Evolutionary conservation across 257 asterid species (phyloP).

Genomic region (Capsicum rhomboideum): DNA sequence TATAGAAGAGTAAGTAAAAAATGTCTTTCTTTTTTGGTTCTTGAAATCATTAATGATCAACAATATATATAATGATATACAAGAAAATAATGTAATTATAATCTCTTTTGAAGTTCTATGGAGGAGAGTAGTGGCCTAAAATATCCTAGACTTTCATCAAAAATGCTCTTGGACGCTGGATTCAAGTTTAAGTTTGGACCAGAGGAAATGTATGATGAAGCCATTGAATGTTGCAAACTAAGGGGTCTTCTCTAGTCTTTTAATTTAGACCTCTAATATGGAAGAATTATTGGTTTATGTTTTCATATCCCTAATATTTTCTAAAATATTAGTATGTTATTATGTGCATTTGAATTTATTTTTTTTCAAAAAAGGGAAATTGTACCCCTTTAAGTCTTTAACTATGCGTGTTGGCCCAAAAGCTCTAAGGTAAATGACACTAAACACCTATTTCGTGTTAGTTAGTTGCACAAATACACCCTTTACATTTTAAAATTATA

Average conservation of each 20-base stretch:
- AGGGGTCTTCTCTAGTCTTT: constrained; percentile 23
- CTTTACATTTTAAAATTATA: too few relatives aligned
- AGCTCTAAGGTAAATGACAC: neutral
- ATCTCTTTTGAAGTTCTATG: constrained; percentile 5
- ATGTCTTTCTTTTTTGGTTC: too few relatives aligned
- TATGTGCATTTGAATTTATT: neutral
- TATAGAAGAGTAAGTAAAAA: constrained; percentile 28
- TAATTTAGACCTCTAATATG: neutral
- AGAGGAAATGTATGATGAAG: constrained; percentile 45
- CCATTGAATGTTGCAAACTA: constrained; percentile 36
- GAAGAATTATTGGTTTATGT: too few relatives aligned
- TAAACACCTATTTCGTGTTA: neutral
- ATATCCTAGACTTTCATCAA: constrained; percentile 12
- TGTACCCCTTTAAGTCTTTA: too few relatives aligned
- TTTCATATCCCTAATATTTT: too few relatives aligned
- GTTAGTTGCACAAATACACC: too few relatives aligned
- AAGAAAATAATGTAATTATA: too few relatives aligned
- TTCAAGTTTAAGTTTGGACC: constrained; percentile 34
- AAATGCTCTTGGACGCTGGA: constrained; percentile 42
- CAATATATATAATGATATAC: neutral
- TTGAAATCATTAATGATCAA: neutral
- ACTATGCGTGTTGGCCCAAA: neutral
- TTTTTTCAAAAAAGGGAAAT: too few relatives aligned
- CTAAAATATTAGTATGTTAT: neutral
- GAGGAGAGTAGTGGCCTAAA: neutral